phyloP scores from a whole-genome alignment of 352 stramenopile species.

The Pythium periplocum region DNA sequence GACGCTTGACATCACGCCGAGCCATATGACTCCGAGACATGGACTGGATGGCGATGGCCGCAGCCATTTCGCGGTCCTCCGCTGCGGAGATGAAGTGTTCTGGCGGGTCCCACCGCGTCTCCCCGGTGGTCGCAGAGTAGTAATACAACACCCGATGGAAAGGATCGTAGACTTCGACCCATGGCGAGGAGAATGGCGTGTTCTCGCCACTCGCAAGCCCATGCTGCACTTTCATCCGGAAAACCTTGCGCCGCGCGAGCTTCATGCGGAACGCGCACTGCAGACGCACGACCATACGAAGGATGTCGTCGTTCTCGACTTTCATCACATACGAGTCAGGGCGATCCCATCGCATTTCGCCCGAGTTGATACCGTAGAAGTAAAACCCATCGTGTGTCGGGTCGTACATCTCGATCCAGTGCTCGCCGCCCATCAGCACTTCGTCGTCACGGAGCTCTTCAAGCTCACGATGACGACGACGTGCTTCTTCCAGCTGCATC shows the following conservation, averaged over 20 bases:
- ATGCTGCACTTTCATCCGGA: constrained; percentile 21
- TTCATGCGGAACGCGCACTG: constrained; percentile 47
- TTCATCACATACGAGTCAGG: constrained; percentile 28
- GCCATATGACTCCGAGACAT: constrained; percentile 38
- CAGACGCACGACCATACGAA: constrained; percentile 35
- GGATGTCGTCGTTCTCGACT: constrained; percentile 31
- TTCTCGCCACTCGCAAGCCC: neutral
- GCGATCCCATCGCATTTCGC: constrained; percentile 38
- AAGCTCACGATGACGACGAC: constrained; percentile 3
- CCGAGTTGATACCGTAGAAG: constrained; percentile 38
- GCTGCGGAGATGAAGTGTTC: constrained; percentile 25
- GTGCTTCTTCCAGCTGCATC: constrained; percentile 19
- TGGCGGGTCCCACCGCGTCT: constrained; percentile 44
- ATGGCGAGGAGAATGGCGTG: constrained; percentile 12
- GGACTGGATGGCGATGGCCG: constrained; percentile 52
- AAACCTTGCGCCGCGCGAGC: constrained; percentile 37
- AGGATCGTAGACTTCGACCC: constrained; percentile 65
- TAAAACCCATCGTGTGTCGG: constrained; percentile 35
- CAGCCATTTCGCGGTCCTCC: constrained; percentile 39
- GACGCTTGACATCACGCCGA: constrained; percentile 25
- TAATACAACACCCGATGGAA: constrained; percentile 56
- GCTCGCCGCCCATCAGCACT: constrained; percentile 20
- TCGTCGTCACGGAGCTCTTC: constrained; percentile 22
- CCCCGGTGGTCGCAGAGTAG: constrained; percentile 35
- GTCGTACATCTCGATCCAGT: constrained; percentile 58